These are phyloP conservation scores for Dendrobium catenatum DNA, from an alignment of 106 monocot species.

Conservation along the genomic window DNA sequence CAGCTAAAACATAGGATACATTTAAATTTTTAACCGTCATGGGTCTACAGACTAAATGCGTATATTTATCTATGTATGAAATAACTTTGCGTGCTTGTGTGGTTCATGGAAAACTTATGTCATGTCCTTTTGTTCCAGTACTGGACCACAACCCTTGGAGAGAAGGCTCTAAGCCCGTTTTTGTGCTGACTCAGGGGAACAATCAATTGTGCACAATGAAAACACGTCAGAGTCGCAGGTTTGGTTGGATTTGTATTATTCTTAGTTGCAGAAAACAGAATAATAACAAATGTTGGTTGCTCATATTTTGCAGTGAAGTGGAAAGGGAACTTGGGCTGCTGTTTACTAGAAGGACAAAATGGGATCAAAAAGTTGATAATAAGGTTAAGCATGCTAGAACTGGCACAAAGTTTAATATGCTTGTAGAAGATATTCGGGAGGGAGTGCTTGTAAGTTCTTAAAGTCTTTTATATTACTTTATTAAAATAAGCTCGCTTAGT, in stretches of 20 bases:
- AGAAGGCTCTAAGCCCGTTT: slow-evolving; percentile 86
- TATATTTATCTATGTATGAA: background rate
- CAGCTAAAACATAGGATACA: background rate
- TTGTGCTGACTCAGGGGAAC: slow-evolving; percentile 80
- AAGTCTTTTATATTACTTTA: background rate
- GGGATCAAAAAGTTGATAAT: slow-evolving; percentile 35
- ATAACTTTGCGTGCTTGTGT: background rate
- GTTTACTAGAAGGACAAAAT: slow-evolving; percentile 63
- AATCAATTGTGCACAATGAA: slow-evolving; percentile 98
- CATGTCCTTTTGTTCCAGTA: slow-evolving; percentile 32
- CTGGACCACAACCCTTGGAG: slow-evolving; percentile 95
- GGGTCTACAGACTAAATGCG: background rate
- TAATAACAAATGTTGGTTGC: background rate
- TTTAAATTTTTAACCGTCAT: background rate
- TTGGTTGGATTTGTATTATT: slow-evolving; percentile 6
- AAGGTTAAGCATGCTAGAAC: slow-evolving; percentile 51
- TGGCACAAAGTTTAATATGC: slow-evolving; percentile 71
- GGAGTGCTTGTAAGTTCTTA: slow-evolving; percentile 84
- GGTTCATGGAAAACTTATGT: background rate
- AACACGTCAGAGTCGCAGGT: slow-evolving; percentile 86
- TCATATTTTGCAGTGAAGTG: slow-evolving; percentile 60
- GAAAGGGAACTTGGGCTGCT: slow-evolving; percentile 86
- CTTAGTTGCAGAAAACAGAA: background rate
- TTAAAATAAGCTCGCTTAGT: background rate
- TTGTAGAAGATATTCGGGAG: slow-evolving; percentile 98